Percentiles rank a stretch among this genome's conserved stretches.
These are phyloP conservation scores for Astrocystis sublimbata DNA, from an alignment of 495 filamentous ascomycete genomes.

Conservation along the genomic window DNA sequence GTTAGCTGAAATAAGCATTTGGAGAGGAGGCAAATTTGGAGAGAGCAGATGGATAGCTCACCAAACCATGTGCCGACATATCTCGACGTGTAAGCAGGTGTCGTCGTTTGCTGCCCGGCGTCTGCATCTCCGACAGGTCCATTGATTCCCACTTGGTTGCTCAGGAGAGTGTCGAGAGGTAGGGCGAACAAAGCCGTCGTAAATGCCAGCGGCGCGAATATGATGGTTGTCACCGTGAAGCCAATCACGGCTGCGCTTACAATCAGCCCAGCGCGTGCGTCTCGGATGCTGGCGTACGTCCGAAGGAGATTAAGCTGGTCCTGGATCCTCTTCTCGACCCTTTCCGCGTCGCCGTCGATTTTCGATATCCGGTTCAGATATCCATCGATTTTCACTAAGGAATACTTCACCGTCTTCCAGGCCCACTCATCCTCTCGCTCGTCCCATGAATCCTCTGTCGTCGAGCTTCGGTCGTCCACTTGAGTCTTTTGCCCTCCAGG, in stretches of 20 bases:
- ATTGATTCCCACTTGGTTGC: neutral
- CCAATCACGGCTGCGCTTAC: constrained; percentile 1
- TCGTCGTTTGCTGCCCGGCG: neutral
- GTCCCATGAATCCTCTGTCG: neutral
- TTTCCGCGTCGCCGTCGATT: constrained; percentile 9
- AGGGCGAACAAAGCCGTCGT: constrained; percentile 7
- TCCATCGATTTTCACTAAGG: neutral
- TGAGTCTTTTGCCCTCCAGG: neutral
- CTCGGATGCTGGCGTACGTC: constrained; percentile 3
- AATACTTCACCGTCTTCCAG: neutral
- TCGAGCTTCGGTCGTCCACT: neutral
- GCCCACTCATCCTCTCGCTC: neutral
- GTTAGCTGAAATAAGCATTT: no score
- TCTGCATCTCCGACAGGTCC: neutral
- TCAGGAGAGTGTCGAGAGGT: neutral
- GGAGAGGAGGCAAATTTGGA: no score
- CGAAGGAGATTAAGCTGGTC: constrained; percentile 6
- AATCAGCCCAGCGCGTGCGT: constrained; percentile 5
- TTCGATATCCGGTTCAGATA: neutral
- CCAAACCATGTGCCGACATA: neutral
- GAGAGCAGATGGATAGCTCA: no score
- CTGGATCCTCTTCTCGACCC: constrained; percentile 10
- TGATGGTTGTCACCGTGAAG: constrained; percentile 9
- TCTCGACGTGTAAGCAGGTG: neutral
- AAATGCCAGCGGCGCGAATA: constrained; percentile 11